These are phyloP conservation scores for Leccinum proliferum DNA, from an alignment of 1,284 basidiomycete species.

Conservation along the genomic window DNA sequence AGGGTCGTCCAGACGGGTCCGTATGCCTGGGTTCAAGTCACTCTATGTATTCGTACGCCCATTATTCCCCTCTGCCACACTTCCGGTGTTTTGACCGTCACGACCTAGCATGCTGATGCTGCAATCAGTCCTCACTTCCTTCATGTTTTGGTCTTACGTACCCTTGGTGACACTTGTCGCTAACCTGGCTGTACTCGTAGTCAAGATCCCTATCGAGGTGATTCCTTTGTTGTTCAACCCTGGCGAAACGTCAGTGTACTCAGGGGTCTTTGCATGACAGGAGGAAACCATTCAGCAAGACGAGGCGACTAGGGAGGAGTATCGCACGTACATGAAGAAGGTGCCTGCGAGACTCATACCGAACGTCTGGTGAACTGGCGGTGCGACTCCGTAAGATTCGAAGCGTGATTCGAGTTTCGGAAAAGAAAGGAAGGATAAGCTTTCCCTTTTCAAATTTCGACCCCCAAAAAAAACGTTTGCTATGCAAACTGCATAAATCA, in stretches of 20 bases:
- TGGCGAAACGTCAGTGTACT: neutral
- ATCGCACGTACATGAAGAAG: slow-evolving; percentile 24
- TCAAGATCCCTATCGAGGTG: slow-evolving; percentile 30
- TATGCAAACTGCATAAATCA: no score
- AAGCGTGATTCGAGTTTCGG: no score
- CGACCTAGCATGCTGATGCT: slow-evolving; percentile 14
- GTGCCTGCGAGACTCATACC: slow-evolving; percentile 26
- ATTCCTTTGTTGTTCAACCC: neutral
- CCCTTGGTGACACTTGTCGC: slow-evolving; percentile 17
- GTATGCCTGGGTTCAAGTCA: slow-evolving; percentile 27
- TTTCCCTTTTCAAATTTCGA: no score
- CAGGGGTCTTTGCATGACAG: neutral
- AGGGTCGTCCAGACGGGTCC: slow-evolving; percentile 18
- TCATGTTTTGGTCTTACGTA: slow-evolving; percentile 27
- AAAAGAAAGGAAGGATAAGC: no score
- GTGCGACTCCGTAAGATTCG: no score
- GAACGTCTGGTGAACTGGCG: slow-evolving; percentile 18
- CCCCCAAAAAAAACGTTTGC: no score
- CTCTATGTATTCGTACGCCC: slow-evolving; percentile 22
- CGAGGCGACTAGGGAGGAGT: slow-evolving; percentile 11
- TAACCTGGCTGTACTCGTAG: slow-evolving; percentile 5
- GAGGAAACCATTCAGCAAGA: slow-evolving; percentile 6
- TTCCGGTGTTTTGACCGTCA: neutral
- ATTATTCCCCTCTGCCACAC: neutral
- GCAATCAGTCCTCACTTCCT: slow-evolving; percentile 3